Conservation (phyloP, 2,329 filamentous ascomycete species). For the Pezicula radicicola region DNA sequence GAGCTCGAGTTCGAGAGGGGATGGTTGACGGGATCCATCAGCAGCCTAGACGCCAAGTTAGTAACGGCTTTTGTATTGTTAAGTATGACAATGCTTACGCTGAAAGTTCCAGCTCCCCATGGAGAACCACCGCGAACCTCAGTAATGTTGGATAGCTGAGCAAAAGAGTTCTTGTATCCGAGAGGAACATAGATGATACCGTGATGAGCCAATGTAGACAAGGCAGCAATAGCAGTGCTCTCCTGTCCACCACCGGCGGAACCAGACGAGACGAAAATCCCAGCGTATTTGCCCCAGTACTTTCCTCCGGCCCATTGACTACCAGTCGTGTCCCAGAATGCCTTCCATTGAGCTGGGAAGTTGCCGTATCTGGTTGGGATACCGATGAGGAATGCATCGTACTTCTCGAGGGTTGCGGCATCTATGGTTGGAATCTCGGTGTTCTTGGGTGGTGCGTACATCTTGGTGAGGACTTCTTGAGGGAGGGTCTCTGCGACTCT, state of each 20-base stretch:
- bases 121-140: slow-evolving; percentile 85
- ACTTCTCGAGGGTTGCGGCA: slow-evolving; percentile 60
- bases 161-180: slow-evolving; percentile 81
- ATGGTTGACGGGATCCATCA: slow-evolving; percentile 84
- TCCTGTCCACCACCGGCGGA: slow-evolving; percentile 89
- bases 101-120: slow-evolving; percentile 94
- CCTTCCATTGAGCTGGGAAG: slow-evolving; percentile 95
- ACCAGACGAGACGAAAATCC: slow-evolving; percentile 86
- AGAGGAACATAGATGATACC: slow-evolving; percentile 96
- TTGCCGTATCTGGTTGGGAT: slow-evolving; percentile 96
- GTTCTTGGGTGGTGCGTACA: slow-evolving; percentile 80
- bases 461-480: slow-evolving; percentile 79
- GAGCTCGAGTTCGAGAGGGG: slow-evolving; percentile 70
- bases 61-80: neutral
- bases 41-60: slow-evolving; percentile 35
- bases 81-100: slow-evolving; percentile 42
- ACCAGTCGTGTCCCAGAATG: slow-evolving; percentile 83
- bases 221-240: slow-evolving; percentile 72
- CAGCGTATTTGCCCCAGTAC: slow-evolving; percentile 85
- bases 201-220: slow-evolving; percentile 89
- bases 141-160: slow-evolving; percentile 62
- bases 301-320: slow-evolving; percentile 76
- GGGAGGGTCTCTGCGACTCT: slow-evolving; percentile 78
- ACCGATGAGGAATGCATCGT: slow-evolving; percentile 88
- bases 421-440: slow-evolving; percentile 61